Evolutionary conservation across 495 filamentous ascomycete species (phyloP).

Genomic region (Lepraria neglecta): DNA sequence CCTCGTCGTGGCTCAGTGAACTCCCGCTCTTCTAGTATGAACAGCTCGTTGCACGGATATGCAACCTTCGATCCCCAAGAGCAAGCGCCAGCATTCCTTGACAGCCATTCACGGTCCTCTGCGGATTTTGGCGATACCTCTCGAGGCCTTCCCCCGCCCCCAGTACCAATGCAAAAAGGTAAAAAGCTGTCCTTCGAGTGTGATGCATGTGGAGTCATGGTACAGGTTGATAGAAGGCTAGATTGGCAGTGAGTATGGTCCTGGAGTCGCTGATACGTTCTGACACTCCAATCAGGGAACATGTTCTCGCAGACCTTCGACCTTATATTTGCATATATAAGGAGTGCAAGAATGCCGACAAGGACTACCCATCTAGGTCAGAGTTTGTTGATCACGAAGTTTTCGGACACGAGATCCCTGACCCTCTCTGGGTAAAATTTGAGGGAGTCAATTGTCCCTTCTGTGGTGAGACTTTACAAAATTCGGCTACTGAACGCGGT

Average conservation of each 20-base stretch:
- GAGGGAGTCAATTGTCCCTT: constrained; percentile 3
- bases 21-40: background rate
- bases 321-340: constrained; percentile 19
- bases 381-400: constrained; percentile 3
- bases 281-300: constrained; percentile 5
- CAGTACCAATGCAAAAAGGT: constrained; percentile 6
- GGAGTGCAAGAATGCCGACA: constrained; percentile 1
- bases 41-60: background rate
- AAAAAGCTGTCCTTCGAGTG: constrained; percentile 14
- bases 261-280: background rate
- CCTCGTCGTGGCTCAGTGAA: background rate
- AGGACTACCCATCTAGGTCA: background rate
- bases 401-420: background rate
- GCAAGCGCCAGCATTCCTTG: background rate
- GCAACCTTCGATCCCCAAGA: background rate
- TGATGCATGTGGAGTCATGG: constrained; percentile 19
- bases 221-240: constrained; percentile 9
- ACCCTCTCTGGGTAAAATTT: background rate
- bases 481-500: background rate
- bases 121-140: background rate
- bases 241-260: constrained; percentile 22
- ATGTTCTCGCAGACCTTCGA: constrained; percentile 19
- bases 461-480: background rate
- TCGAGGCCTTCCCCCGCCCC: constrained; percentile 11
- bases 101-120: no score